These are phyloP conservation scores for Citrus sinensis DNA, from an alignment of 345 rosid genomes.

Conservation along the genomic window DVS_A1.0 CM039162.1:9351001-9351500, in stretches of 20 bases:
- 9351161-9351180: neutral
- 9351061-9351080: neutral
- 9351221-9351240: neutral
- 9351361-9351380: too few species aligned
- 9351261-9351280: slow-evolving; percentile 19
- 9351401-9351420: too few species aligned
- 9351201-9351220: neutral
- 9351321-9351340: neutral
- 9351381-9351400: too few species aligned
- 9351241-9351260: neutral
- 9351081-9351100: slow-evolving; percentile 21
- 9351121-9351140: slow-evolving; percentile 49
- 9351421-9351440: too few species aligned
- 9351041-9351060: too few species aligned
- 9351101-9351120: slow-evolving; percentile 19
- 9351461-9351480: too few species aligned
- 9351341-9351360: too few species aligned
- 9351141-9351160: neutral
- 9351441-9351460: too few species aligned
- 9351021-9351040: too few species aligned
- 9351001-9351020: too few species aligned
- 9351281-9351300: slow-evolving; percentile 2
- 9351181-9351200: too few species aligned
- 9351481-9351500: too few species aligned
- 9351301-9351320: neutral